Conservation (phyloP, 2,329 filamentous ascomycete species). For the Colletotrichum musae region DNA sequence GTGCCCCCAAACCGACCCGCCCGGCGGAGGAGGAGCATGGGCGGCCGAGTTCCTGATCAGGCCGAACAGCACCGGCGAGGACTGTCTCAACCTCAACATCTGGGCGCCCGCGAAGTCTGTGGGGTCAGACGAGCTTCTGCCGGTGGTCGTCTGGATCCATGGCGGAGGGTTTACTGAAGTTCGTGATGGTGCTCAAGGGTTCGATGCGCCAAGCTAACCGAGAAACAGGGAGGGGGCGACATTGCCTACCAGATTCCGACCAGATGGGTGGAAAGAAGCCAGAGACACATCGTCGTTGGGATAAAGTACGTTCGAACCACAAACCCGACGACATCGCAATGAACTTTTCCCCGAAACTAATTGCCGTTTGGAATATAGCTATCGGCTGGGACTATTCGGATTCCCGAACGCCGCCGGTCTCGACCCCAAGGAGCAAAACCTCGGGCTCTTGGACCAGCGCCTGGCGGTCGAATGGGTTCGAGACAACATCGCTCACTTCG, state of each 20-base stretch:
- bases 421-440: constrained; percentile 51
- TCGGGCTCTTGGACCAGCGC: constrained; percentile 68
- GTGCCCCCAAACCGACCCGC: constrained; percentile 19
- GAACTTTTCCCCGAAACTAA: not conserved
- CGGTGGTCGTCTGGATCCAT: constrained; percentile 63
- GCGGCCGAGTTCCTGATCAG: constrained; percentile 10
- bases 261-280: constrained; percentile 54
- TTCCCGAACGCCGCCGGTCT: constrained; percentile 51
- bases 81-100: constrained; percentile 62
- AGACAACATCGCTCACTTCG: constrained; percentile 65
- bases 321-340: not conserved
- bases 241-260: constrained; percentile 8
- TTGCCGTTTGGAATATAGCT: constrained; percentile 44
- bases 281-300: constrained; percentile 59
- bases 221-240: not conserved
- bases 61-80: constrained; percentile 48
- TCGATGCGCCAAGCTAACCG: not conserved
- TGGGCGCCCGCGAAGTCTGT: constrained; percentile 57
- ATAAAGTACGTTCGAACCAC: constrained; percentile 50
- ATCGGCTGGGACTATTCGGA: constrained; percentile 59
- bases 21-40: constrained; percentile 12
- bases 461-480: constrained; percentile 65
- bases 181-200: too few relatives aligned
- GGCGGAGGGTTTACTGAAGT: constrained; percentile 57
- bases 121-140: constrained; percentile 53